Percentiles rank a stretch among this genome's conserved stretches.
Conservation (phyloP, 768 basidiomycete species). For the Saitozyma podzolica region DNA sequence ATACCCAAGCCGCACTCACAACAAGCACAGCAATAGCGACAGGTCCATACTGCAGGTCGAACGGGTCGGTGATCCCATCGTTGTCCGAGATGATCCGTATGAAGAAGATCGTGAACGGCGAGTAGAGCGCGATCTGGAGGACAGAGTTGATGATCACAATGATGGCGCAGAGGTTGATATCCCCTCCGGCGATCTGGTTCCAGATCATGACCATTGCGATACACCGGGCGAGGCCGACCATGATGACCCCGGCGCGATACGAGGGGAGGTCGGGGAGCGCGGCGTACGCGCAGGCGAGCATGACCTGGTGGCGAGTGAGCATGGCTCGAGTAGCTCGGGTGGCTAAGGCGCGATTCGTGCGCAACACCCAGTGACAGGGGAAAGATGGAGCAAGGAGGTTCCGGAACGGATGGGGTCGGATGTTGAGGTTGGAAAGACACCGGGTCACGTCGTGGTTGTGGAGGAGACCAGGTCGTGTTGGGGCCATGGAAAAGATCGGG, state of each 20-base stretch:
- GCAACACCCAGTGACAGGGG: too few relatives aligned
- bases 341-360: too few relatives aligned
- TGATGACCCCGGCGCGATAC: conserved; percentile 75
- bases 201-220: conserved; percentile 66
- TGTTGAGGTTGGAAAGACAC: too few relatives aligned
- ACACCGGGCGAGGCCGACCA: conserved; percentile 75
- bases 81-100: conserved; percentile 67
- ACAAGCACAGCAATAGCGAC: conserved; percentile 48
- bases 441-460: too few relatives aligned
- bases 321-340: too few relatives aligned
- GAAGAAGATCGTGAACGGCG: conserved; percentile 72
- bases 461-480: neutral
- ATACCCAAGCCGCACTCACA: conserved; percentile 29
- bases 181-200: conserved; percentile 71
- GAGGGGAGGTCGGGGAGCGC: conserved; percentile 69
- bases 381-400: too few relatives aligned
- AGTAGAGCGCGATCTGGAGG: conserved; percentile 74
- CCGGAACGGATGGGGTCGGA: too few relatives aligned
- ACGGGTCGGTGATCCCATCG: conserved; percentile 61
- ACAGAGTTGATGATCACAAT: conserved; percentile 77
- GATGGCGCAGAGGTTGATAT: conserved; percentile 72
- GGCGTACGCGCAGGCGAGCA: conserved; percentile 84
- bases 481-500: neutral
- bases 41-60: conserved; percentile 59
- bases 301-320: conserved; percentile 53